phyloP scores from a whole-genome alignment of 495 filamentous ascomycete genomes.

The Neurospora sp. region DNA sequence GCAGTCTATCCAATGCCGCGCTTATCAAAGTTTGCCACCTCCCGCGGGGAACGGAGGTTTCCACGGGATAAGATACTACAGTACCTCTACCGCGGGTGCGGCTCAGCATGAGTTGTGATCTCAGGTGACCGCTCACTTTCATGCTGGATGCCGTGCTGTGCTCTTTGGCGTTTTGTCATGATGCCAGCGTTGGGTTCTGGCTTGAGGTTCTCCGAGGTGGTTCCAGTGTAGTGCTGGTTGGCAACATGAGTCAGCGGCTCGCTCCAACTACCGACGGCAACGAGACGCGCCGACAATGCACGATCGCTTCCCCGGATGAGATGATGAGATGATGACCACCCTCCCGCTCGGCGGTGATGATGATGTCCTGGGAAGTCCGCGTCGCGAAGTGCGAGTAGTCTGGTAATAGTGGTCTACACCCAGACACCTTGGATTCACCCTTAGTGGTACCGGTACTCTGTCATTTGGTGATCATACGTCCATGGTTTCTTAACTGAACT shows the following conservation, averaged over 20 bases:
- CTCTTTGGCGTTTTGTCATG: background rate
- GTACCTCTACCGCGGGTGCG: background rate
- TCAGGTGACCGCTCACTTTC: background rate
- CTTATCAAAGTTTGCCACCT: background rate
- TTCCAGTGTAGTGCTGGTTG: background rate
- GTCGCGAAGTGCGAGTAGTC: background rate
- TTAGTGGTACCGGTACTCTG: background rate
- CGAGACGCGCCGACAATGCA: background rate
- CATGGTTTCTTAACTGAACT: background rate
- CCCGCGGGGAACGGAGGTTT: background rate
- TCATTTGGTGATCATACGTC: background rate
- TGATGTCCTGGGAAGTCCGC: background rate
- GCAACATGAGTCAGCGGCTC: background rate
- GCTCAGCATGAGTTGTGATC: background rate
- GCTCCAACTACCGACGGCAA: background rate
- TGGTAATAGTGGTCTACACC: background rate
- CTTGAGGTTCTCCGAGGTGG: background rate
- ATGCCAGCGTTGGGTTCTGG: background rate
- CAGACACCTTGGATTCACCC: too few species aligned
- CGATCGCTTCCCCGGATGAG: background rate
- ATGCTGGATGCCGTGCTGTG: background rate
- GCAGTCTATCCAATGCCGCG: background rate
- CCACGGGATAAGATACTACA: background rate
- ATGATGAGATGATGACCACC: background rate
- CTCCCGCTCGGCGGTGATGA: background rate